These are phyloP conservation scores for Vitis rotundifolia DNA, from an alignment of 164 flowering plant species.

Conservation along the genomic window DNA sequence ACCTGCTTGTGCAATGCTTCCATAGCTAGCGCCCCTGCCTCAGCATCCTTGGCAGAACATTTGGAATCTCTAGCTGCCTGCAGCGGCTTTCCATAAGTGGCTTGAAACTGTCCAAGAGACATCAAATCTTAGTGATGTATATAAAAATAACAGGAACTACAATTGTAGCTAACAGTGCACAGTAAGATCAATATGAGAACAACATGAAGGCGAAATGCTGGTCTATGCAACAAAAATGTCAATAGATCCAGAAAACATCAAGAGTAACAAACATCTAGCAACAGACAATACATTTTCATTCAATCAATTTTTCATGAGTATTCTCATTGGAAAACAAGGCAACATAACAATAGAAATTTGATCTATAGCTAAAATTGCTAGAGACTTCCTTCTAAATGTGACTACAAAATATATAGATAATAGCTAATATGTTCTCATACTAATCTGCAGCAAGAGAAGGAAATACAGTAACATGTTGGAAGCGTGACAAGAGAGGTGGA, in stretches of 20 bases:
- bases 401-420: no score
- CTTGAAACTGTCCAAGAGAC: conserved; percentile 71
- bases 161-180: neutral
- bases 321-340: neutral
- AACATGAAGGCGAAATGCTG: neutral
- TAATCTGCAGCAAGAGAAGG: no score
- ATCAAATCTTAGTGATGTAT: conserved; percentile 1
- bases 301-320: neutral
- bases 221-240: neutral
- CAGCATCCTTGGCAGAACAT: conserved; percentile 98
- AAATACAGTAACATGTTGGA: no score
- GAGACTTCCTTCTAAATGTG: no score
- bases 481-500: no score
- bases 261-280: neutral
- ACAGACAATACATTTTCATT: neutral
- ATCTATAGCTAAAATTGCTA: no score
- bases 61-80: conserved; percentile 88
- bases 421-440: no score
- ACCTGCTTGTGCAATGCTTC: conserved; percentile 99
- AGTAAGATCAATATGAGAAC: neutral
- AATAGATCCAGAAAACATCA: neutral
- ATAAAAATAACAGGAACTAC: neutral
- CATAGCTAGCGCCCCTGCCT: conserved; percentile 97
- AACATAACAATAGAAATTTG: neutral
- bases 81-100: conserved; percentile 91